These are phyloP conservation scores for Ceriops decandra DNA, from an alignment of 345 rosid species.

Conservation along the genomic window DNA sequence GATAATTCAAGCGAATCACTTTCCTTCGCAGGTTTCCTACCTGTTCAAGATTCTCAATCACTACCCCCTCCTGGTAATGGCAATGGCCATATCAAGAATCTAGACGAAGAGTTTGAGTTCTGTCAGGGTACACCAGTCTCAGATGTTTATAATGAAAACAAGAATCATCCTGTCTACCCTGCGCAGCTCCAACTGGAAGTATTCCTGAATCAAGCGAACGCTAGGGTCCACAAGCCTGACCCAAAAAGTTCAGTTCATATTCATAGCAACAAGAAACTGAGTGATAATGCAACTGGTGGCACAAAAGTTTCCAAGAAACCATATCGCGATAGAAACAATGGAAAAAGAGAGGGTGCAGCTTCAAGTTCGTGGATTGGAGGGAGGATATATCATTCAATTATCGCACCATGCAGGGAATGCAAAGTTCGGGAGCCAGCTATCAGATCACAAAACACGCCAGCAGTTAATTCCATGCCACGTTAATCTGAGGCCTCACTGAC, in stretches of 20 bases:
- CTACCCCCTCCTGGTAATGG: constrained; percentile 11
- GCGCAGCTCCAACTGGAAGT: constrained; percentile 22
- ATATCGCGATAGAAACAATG: constrained; percentile 23
- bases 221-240: constrained; percentile 12
- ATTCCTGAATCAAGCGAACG: constrained; percentile 13
- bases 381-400: constrained; percentile 28
- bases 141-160: constrained; percentile 5
- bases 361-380: constrained; percentile 21
- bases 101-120: constrained; percentile 31
- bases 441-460: constrained; percentile 9
- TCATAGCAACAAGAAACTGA: constrained; percentile 2
- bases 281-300: neutral
- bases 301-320: constrained; percentile 4
- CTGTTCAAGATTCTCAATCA: constrained; percentile 37
- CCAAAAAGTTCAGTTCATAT: constrained; percentile 12
- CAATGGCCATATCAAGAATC: constrained; percentile 4
- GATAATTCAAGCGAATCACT: constrained; percentile 31
- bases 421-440: constrained; percentile 25
- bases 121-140: constrained; percentile 7
- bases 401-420: constrained; percentile 47
- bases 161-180: constrained; percentile 3
- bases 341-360: constrained; percentile 12
- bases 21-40: constrained; percentile 39
- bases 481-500: neutral
- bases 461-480: constrained; percentile 9